Percentiles rank a stretch among this genome's conserved stretches.
Evolutionary conservation across 2,329 filamentous ascomycete species (phyloP).

Genomic region (Penicillium sp.): DNA sequence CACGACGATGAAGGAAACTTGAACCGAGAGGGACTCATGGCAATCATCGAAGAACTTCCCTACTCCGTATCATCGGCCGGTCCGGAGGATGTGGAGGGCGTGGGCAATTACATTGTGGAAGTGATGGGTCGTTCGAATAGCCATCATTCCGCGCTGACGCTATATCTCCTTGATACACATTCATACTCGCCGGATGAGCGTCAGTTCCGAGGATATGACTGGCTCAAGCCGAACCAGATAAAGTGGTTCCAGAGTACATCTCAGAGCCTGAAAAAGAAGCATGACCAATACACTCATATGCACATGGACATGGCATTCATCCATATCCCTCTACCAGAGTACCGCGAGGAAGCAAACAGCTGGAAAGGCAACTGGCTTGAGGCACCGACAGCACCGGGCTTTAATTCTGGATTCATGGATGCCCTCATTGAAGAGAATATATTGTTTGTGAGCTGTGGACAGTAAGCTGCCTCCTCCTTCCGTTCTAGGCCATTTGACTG

Average conservation of each 20-base stretch:
- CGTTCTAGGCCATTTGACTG: too few relatives aligned
- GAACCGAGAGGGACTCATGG: conserved; percentile 74
- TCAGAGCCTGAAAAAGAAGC: conserved; percentile 67
- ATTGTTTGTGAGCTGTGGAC: conserved; percentile 83
- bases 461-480: too few relatives aligned
- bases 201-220: conserved; percentile 90
- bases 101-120: conserved; percentile 94
- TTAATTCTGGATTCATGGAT: conserved; percentile 90
- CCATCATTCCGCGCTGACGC: conserved; percentile 82
- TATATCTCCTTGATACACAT: conserved; percentile 95
- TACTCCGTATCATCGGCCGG: conserved; percentile 85
- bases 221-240: conserved; percentile 92
- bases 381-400: conserved; percentile 77
- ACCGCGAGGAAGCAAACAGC: conserved; percentile 56
- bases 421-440: conserved; percentile 82
- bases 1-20: conserved; percentile 91
- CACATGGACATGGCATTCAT: conserved; percentile 97
- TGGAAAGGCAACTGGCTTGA: conserved; percentile 74
- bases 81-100: conserved; percentile 77
- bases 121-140: conserved; percentile 74
- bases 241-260: conserved; percentile 87
- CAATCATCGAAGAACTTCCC: conserved; percentile 77
- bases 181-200: conserved; percentile 86
- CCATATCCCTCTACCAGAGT: conserved; percentile 93
- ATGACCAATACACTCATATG: conserved; percentile 80